A percentile compares a stretch with the other conserved stretches of the same genome.
Evolutionary conservation across 495 filamentous ascomycete genomes (phyloP).

Genomic region (Aspergillus heteromorphus): DNA sequence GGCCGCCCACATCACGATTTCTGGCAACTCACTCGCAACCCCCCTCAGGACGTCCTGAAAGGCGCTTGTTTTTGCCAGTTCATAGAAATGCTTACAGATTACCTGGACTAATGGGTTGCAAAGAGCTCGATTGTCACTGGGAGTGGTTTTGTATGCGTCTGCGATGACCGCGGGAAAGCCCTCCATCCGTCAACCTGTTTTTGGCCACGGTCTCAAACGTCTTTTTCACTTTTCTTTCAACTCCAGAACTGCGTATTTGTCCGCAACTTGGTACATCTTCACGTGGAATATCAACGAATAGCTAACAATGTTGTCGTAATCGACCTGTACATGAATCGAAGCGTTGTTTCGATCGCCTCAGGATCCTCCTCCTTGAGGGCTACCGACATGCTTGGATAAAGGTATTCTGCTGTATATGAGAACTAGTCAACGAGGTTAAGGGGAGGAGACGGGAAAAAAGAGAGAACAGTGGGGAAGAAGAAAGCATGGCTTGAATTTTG

Average conservation of each 20-base stretch:
- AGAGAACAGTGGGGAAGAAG: too few relatives aligned
- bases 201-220: constrained; percentile 27
- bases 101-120: constrained; percentile 24
- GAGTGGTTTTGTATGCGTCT: constrained; percentile 27
- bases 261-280: constrained; percentile 37
- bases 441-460: too few relatives aligned
- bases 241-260: constrained; percentile 34
- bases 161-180: constrained; percentile 27
- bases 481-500: too few relatives aligned
- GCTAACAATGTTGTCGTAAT: constrained; percentile 20
- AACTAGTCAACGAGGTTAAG: too few relatives aligned
- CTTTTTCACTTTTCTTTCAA: constrained; percentile 28
- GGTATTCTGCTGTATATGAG: too few relatives aligned
- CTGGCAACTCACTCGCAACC: too few relatives aligned
- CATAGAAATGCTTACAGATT: constrained; percentile 7
- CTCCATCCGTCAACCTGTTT: constrained; percentile 15
- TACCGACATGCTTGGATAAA: too few relatives aligned
- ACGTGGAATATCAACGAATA: constrained; percentile 25
- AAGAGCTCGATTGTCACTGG: constrained; percentile 24
- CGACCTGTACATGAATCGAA: constrained; percentile 29
- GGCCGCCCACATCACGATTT: constrained; percentile 11
- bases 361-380: constrained; percentile 25
- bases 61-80: constrained; percentile 8
- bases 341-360: constrained; percentile 27
- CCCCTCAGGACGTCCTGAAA: constrained; percentile 11